These are phyloP conservation scores for Salvia miltiorrhiza DNA, from an alignment of 257 asterid genomes.

Conservation along the genomic window DNA sequence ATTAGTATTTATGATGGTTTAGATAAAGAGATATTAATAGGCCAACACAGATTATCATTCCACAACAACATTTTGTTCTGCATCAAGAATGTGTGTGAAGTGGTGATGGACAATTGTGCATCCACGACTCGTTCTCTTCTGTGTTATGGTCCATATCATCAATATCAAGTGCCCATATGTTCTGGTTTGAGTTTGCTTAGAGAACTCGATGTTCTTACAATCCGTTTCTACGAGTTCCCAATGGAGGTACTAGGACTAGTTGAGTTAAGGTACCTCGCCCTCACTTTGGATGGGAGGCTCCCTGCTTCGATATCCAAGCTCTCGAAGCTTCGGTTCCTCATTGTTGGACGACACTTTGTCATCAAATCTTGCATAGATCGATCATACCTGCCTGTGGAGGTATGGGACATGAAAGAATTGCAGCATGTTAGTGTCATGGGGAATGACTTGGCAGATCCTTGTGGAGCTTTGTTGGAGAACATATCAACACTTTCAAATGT, in stretches of 20 bases:
- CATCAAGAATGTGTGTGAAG: background rate
- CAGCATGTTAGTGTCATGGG: slow-evolving; percentile 12
- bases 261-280: slow-evolving; percentile 9
- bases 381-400: background rate
- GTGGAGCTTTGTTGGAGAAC: background rate
- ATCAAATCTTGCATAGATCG: background rate
- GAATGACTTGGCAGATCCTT: background rate
- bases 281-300: background rate
- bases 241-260: background rate
- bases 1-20: no score
- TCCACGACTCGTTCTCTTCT: background rate
- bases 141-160: background rate
- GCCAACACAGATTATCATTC: slow-evolving; percentile 10
- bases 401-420: slow-evolving; percentile 22
- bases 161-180: background rate
- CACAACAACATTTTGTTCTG: background rate
- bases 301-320: slow-evolving; percentile 15
- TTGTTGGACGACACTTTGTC: background rate
- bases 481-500: background rate
- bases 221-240: slow-evolving; percentile 14
- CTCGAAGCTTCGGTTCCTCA: background rate
- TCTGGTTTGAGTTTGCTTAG: background rate
- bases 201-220: background rate
- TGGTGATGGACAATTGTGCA: background rate
- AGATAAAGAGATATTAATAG: no score